Evolutionary conservation across 257 asterid genomes (phyloP), one percentile per base, ranked within the genome.

Genomic region (Petunia axillaris): DNA sequence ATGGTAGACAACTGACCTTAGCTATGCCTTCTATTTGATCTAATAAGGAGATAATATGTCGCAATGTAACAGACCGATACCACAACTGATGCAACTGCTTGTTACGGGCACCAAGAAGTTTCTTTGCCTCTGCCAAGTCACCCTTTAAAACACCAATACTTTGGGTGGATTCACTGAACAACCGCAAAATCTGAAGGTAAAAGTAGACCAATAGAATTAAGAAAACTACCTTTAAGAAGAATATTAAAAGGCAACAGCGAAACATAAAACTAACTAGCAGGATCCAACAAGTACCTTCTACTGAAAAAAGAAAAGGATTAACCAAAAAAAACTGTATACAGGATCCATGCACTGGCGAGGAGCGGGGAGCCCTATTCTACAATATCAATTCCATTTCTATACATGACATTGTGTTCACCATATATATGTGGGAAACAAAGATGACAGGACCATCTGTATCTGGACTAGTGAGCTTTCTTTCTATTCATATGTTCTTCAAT

Each of bases 21-120:
- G 99, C 94, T 87, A 96, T 92, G 91, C 95, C 94, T 89, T 96
- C 99, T 84, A 96, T 91, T 91, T 96, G 99, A 89, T 96, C 98
- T 86, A 96, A 86, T 82, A 96, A 86, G 65, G 99, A 84, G 85
- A 96, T 94, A 75, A 96, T 93, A 88, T 96, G 99, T 84, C 98
- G 92, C 92, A 96, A 83, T 37, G 99, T 96, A 83, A 96, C 99
- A 54, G 99, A 96, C 68, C 99, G 97, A 83, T 94, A 96, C 95
- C 97, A 96, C 82, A 96, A 86, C 89, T 96, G 99, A 85, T 94
- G 99, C 88, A 96, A 87, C 88, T 96, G 99, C 89, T 91, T 96
- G 88, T 96, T 94, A 71, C 88, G 93, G 82, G 97, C 91, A 66
- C 99, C 98, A 73, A 96, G 94, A 85, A 91, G 94, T 80, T 87